Conservation (phyloP, 805 yeast genomes). For the Yarrowia bubula region DNA sequence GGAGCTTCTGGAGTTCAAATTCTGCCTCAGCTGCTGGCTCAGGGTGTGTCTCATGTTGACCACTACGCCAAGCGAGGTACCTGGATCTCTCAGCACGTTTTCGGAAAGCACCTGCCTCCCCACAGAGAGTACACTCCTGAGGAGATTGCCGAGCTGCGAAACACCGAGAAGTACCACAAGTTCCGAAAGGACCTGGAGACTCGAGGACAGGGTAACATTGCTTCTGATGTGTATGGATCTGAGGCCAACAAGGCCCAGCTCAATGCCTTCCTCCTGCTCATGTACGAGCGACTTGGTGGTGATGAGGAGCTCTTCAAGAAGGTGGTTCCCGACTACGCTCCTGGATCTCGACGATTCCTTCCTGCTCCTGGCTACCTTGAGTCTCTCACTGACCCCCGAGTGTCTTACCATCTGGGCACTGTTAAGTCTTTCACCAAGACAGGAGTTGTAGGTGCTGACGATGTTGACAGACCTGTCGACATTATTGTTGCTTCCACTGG, state of each 20-base stretch:
- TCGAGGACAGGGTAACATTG: slow-evolving; percentile 24
- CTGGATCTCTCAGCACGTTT: slow-evolving; percentile 28
- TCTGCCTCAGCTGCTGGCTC: slow-evolving; percentile 33
- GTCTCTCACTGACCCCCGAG: slow-evolving; percentile 31
- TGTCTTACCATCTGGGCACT: slow-evolving; percentile 29
- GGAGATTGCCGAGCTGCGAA: slow-evolving; percentile 30
- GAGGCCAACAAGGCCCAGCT: slow-evolving; percentile 13
- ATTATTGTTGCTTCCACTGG: slow-evolving; percentile 30
- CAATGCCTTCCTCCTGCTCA: slow-evolving; percentile 3
- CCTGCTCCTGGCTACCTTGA: slow-evolving; percentile 34
- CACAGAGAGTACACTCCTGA: slow-evolving; percentile 30
- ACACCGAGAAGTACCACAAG: slow-evolving; percentile 31
- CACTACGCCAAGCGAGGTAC: slow-evolving; percentile 25
- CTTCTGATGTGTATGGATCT: slow-evolving; percentile 18
- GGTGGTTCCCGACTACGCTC: slow-evolving; percentile 32
- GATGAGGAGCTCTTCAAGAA: slow-evolving; percentile 28
- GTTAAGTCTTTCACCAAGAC: slow-evolving; percentile 30
- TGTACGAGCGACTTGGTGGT: slow-evolving; percentile 27
- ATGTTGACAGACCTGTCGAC: slow-evolving; percentile 21
- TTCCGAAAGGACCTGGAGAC: slow-evolving; percentile 34
- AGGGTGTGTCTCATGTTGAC: slow-evolving; percentile 30
- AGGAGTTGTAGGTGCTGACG: slow-evolving; percentile 31
- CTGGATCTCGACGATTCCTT: slow-evolving; percentile 34
- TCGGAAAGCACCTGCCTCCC: slow-evolving; percentile 31
- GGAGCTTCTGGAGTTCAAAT: slow-evolving; percentile 29